These are phyloP conservation scores for Cryptococcus depauperatus DNA, from an alignment of 1,284 basidiomycete species.

Conservation along the genomic window DNA sequence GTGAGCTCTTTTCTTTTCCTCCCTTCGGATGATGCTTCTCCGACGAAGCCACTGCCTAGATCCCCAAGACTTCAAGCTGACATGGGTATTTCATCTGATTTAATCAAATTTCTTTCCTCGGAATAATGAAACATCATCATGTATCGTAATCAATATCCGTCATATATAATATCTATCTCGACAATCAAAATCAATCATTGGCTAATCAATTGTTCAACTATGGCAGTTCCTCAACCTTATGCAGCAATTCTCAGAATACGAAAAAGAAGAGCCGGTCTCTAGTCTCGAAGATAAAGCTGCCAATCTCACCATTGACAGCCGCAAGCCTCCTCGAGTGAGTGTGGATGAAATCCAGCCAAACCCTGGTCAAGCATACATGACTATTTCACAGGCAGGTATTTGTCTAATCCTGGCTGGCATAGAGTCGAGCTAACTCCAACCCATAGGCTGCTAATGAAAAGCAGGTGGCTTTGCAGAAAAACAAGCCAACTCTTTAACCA, in stretches of 20 bases:
- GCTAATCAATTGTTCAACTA: too few relatives aligned
- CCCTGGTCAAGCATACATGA: constrained; percentile 40
- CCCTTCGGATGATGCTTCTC: not conserved
- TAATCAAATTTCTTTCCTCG: too few relatives aligned
- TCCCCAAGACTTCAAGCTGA: too few relatives aligned
- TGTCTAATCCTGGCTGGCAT: not conserved
- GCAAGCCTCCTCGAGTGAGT: constrained; percentile 10
- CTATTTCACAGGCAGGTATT: constrained; percentile 40
- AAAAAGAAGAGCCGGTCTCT: constrained; percentile 2
- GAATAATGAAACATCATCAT: too few relatives aligned
- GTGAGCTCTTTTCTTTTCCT: constrained; percentile 15
- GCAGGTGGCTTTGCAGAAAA: constrained; percentile 11
- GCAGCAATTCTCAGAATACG: constrained; percentile 10
- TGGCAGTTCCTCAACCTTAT: constrained; percentile 32
- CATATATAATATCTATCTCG: too few relatives aligned
- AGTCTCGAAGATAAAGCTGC: constrained; percentile 17
- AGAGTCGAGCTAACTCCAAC: not conserved
- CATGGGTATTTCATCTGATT: too few relatives aligned
- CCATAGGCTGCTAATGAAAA: constrained; percentile 17
- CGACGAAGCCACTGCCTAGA: too few relatives aligned
- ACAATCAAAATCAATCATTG: too few relatives aligned
- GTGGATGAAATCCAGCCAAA: constrained; percentile 19
- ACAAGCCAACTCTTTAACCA: too few relatives aligned
- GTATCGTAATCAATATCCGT: too few relatives aligned
- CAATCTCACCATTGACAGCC: constrained; percentile 15